Evolutionary conservation across 371 early-diverging fungal genomes (phyloP).

Genomic region (Mucor ambiguus): DNA sequence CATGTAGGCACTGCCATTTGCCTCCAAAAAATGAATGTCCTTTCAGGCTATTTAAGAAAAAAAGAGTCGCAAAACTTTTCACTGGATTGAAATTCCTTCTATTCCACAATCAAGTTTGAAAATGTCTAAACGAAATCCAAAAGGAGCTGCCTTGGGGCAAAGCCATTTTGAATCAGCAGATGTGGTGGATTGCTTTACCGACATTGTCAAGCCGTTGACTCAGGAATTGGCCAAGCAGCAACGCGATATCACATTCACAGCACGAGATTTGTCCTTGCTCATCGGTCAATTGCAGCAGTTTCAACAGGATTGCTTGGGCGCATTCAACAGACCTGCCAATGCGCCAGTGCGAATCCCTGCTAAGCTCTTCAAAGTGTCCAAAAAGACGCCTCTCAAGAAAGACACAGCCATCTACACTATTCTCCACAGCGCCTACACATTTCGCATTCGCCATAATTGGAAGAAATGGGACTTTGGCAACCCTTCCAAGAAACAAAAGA

Average conservation of each 20-base stretch:
- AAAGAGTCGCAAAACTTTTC: conserved; percentile 8
- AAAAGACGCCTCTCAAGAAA: conserved; percentile 25
- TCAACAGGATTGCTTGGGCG: conserved; percentile 66
- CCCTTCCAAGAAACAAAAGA: conserved; percentile 38
- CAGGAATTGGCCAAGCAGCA: conserved; percentile 41
- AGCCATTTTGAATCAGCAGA: conserved; percentile 45
- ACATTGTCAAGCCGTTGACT: conserved; percentile 37
- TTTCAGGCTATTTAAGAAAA: not conserved
- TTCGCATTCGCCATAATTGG: conserved; percentile 50
- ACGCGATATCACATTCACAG: conserved; percentile 38
- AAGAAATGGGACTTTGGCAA: conserved; percentile 59
- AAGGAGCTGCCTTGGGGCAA: conserved; percentile 42
- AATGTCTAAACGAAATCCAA: conserved; percentile 40
- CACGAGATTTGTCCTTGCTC: conserved; percentile 60
- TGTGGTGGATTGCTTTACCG: conserved; percentile 49
- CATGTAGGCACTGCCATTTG: not conserved
- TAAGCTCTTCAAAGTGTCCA: conserved; percentile 55
- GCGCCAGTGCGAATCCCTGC: conserved; percentile 60
- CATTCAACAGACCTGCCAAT: conserved; percentile 29
- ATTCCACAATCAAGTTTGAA: not conserved
- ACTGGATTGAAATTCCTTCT: conserved; percentile 7
- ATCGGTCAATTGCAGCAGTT: conserved; percentile 63
- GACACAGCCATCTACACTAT: conserved; percentile 53
- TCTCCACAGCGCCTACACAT: conserved; percentile 55
- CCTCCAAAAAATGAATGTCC: not conserved